Conservation (phyloP, 2,329 filamentous ascomycete genomes). For the Acarospora socialis region DNA sequence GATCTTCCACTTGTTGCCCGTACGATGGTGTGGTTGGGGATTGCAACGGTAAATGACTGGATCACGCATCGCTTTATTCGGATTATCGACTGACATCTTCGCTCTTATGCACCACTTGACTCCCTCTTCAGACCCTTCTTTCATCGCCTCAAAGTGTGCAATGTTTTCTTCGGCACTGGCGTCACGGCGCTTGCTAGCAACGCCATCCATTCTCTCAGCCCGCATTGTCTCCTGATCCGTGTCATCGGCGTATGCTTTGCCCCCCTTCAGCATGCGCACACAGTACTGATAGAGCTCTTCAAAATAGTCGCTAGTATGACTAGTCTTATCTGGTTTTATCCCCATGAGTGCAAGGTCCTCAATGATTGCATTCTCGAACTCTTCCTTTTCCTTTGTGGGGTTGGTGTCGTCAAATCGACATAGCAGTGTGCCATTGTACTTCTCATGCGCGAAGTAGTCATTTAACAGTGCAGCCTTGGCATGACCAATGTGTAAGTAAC, state of each 20-base stretch:
- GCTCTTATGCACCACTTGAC: slow-evolving; percentile 81
- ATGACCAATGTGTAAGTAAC: slow-evolving; percentile 90
- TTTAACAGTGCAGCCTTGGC: slow-evolving; percentile 87
- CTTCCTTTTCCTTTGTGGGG: slow-evolving; percentile 90
- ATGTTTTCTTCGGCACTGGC: slow-evolving; percentile 70
- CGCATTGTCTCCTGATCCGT: slow-evolving; percentile 83
- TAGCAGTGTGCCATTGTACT: slow-evolving; percentile 80
- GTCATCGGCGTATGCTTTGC: slow-evolving; percentile 87
- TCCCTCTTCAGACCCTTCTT: slow-evolving; percentile 65
- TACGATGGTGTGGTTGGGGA: slow-evolving; percentile 46
- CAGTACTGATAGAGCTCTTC: slow-evolving; percentile 78
- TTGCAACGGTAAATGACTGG: slow-evolving; percentile 97
- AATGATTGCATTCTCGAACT: slow-evolving; percentile 86
- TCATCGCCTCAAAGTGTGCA: slow-evolving; percentile 86
- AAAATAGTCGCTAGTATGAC: slow-evolving; percentile 93
- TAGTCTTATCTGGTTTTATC: slow-evolving; percentile 72
- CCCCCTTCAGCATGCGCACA: slow-evolving; percentile 69
- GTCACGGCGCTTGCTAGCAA: slow-evolving; percentile 68
- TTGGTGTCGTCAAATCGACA: slow-evolving; percentile 97
- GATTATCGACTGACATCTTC: slow-evolving; percentile 81
- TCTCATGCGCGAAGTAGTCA: slow-evolving; percentile 91
- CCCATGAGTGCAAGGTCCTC: slow-evolving; percentile 86
- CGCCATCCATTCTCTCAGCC: slow-evolving; percentile 67
- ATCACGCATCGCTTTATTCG: slow-evolving; percentile 91
- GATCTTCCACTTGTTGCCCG: slow-evolving; percentile 49